Percentiles rank a stretch among this genome's conserved stretches.
Evolutionary conservation across 2,329 filamentous ascomycete genomes (phyloP).

Genomic region (Colletotrichum noveboracense): DNA sequence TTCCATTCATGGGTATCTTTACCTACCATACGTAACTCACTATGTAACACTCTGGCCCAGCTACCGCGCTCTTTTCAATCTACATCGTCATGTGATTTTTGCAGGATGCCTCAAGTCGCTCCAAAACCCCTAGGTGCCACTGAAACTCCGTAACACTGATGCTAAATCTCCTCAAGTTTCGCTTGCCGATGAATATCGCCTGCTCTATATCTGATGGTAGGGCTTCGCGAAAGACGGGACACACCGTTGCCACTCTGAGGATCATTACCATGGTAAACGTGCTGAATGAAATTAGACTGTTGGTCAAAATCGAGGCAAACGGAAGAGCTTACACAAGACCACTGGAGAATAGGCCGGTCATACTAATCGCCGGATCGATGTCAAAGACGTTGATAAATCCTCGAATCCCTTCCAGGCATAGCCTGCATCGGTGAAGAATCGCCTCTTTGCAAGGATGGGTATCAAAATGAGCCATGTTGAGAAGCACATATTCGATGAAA

Average conservation of each 20-base stretch:
- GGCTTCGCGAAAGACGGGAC: constrained; percentile 14
- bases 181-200: constrained; percentile 21
- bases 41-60: background rate
- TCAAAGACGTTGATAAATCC: constrained; percentile 34
- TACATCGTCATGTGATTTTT: background rate
- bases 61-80: background rate
- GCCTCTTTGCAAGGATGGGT: constrained; percentile 26
- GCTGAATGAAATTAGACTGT: background rate
- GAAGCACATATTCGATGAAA: constrained; percentile 31
- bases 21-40: background rate
- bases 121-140: constrained; percentile 26
- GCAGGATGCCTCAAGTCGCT: constrained; percentile 20
- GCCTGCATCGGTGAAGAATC: constrained; percentile 25
- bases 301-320: rapidly evolving
- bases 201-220: constrained; percentile 24
- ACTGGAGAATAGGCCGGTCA: constrained; percentile 31
- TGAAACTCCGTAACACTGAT: constrained; percentile 25
- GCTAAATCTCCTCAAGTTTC: constrained; percentile 26
- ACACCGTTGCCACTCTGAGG: constrained; percentile 24
- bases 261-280: constrained; percentile 32
- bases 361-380: constrained; percentile 26
- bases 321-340: constrained; percentile 32
- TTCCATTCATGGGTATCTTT: background rate
- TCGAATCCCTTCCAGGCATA: constrained; percentile 29
- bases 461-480: constrained; percentile 28